phyloP scores from a whole-genome alignment of 2,329 filamentous ascomycete genomes.

The Penicillium digitatum region DNA sequence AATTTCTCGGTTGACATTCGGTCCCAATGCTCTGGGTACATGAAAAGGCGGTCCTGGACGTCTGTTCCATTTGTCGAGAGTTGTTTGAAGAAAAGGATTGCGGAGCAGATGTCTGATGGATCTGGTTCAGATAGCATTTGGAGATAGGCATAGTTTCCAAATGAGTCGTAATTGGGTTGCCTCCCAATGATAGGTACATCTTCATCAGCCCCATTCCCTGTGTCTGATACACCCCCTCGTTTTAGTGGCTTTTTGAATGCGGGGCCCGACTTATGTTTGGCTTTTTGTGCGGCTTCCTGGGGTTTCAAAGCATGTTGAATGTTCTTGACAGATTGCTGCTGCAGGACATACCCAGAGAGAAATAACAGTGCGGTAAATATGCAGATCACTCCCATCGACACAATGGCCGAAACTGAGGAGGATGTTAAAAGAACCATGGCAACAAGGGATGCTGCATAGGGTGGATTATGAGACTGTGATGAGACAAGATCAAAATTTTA shows the following conservation, averaged over 20 bases:
- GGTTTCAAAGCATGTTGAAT: slow-evolving; percentile 67
- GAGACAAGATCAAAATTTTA: slow-evolving; percentile 14
- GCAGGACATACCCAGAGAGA: slow-evolving; percentile 78
- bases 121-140: slow-evolving; percentile 44
- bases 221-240: slow-evolving; percentile 17
- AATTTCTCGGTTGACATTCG: slow-evolving; percentile 22
- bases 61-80: slow-evolving; percentile 34
- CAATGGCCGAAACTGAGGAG: slow-evolving; percentile 42
- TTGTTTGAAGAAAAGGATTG: slow-evolving; percentile 43
- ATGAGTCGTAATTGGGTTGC: slow-evolving; percentile 2
- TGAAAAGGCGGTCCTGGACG: slow-evolving; percentile 42
- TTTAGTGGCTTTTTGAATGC: slow-evolving; percentile 22
- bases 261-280: slow-evolving; percentile 16
- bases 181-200: slow-evolving; percentile 11
- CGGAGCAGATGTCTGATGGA: slow-evolving; percentile 45
- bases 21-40: slow-evolving; percentile 48
- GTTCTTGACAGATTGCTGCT: slow-evolving; percentile 77
- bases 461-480: slow-evolving; percentile 1
- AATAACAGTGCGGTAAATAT: slow-evolving; percentile 79
- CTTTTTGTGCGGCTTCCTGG: slow-evolving; percentile 11
- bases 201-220: slow-evolving; percentile 8
- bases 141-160: slow-evolving; percentile 41
- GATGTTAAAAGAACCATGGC: slow-evolving; percentile 47
- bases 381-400: slow-evolving; percentile 55
- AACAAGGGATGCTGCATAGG: slow-evolving; percentile 17